Evolutionary conservation across 2,329 filamentous ascomycete species (phyloP).

Genomic region (Ceratocystis alfenasii): DNA sequence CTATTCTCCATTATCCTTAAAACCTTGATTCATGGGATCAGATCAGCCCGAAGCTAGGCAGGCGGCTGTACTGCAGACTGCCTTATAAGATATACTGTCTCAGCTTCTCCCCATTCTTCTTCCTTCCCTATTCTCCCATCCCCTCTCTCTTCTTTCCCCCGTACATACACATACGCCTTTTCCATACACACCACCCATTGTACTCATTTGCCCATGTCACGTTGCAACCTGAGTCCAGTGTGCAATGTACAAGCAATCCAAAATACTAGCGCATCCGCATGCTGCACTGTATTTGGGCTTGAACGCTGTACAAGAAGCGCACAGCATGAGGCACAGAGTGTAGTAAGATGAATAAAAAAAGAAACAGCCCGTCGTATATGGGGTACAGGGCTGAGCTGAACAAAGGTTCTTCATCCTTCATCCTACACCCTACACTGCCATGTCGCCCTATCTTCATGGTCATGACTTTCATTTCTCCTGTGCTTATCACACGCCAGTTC

Average conservation of each 20-base stretch:
- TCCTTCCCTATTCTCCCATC: background rate
- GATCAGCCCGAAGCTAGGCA: no score
- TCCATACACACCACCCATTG: background rate
- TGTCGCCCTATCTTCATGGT: background rate
- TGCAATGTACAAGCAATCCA: background rate
- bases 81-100: no score
- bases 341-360: constrained; percentile 7
- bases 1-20: background rate
- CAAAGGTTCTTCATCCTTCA: constrained; percentile 10
- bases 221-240: background rate
- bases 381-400: constrained; percentile 8
- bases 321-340: background rate
- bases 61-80: no score
- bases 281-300: background rate
- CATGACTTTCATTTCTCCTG: background rate
- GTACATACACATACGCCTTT: background rate
- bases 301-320: background rate
- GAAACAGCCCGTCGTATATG: background rate
- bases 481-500: background rate
- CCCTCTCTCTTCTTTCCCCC: background rate
- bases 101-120: background rate
- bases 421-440: no score
- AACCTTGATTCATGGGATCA: no score
- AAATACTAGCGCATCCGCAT: background rate
- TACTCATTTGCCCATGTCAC: background rate